phyloP scores from a whole-genome alignment of 306 rosid species.

The Macrotyloma uniflorum region DNA sequence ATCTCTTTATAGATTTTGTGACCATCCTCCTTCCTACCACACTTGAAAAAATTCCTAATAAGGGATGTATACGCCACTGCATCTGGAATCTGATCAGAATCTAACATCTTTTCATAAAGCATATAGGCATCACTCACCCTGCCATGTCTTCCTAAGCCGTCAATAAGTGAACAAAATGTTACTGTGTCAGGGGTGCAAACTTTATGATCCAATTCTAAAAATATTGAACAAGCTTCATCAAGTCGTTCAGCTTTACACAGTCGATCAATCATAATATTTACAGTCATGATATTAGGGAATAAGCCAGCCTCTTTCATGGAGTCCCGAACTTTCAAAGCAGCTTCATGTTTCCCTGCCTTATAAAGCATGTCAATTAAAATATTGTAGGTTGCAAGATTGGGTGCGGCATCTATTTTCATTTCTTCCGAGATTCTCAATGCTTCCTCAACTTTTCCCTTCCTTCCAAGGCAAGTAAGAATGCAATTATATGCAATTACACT shows the following conservation, averaged over 20 bases:
- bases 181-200: slow-evolving; percentile 68
- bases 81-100: slow-evolving; percentile 67
- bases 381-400: slow-evolving; percentile 83
- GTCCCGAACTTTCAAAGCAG: slow-evolving; percentile 62
- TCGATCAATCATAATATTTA: slow-evolving; percentile 90
- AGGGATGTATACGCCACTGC: slow-evolving; percentile 79
- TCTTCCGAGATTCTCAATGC: slow-evolving; percentile 66
- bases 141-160: slow-evolving; percentile 87
- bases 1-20: slow-evolving; percentile 95
- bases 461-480: slow-evolving; percentile 83
- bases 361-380: slow-evolving; percentile 87
- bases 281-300: slow-evolving; percentile 83
- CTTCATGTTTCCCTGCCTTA: slow-evolving; percentile 69
- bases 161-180: slow-evolving; percentile 90
- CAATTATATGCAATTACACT: slow-evolving; percentile 84
- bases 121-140: slow-evolving; percentile 82
- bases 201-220: slow-evolving; percentile 78
- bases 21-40: slow-evolving; percentile 94
- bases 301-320: slow-evolving; percentile 86
- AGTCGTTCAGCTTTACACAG: slow-evolving; percentile 84
- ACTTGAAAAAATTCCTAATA: slow-evolving; percentile 76
- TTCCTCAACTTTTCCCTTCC: slow-evolving; percentile 73
- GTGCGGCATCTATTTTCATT: slow-evolving; percentile 89
- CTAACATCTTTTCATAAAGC: slow-evolving; percentile 92
- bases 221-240: slow-evolving; percentile 88